Base-by-base conservation (phyloP, 441 rosid genomes). In the Pelargonium hybrid region DNA sequence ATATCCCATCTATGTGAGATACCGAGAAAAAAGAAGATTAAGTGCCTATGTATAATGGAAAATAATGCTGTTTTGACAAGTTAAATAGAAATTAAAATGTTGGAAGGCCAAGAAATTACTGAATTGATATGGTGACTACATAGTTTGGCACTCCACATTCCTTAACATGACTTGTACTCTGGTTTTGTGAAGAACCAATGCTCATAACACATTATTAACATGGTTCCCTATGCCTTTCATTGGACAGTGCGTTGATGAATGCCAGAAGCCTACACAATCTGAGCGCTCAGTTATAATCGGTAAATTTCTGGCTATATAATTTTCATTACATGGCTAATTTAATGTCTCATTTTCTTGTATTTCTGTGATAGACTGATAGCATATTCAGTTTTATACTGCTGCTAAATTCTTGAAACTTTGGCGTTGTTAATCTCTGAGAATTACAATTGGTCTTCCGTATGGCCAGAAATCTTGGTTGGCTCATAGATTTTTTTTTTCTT, bases 241-340 rank as follows among this genome's bases (percentile, higher is more conserved):
- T 75, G 74, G 67, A 73, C 85, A 93, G 98, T 89, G 68, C 70
- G 68, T 10, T 57, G 84, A 78, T 45, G 77, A 69, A 73, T 77
- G 69, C 57, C 72, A 66, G 65, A 82, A 80, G 74, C 66, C 78
- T 56, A 34, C 70, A 20, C 73, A 69, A 14, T 78, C 82, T 11
- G 47, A 37, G 5, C 63, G 56, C 59, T 72, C 83, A 78, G 75
- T 76, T 75, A 69, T 45, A 21, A 64, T 71, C 57, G 75, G 79
- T 80, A 70, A 65, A 70, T 26, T 71, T 69, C 66, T 67, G 25
- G 26, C 66, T 57, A 59, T 11, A 56, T 2, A 26, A 37, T 50
- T 15, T 20, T 66, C 21, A 39, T 15, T 65, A 64, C 47, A 7
- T 15, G 1, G 23, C 20, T 52, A 15, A 15, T 54, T 54, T 54